These are phyloP conservation scores for Mycena crocata DNA, from an alignment of 768 basidiomycete species.

Conservation along the genomic window DNA sequence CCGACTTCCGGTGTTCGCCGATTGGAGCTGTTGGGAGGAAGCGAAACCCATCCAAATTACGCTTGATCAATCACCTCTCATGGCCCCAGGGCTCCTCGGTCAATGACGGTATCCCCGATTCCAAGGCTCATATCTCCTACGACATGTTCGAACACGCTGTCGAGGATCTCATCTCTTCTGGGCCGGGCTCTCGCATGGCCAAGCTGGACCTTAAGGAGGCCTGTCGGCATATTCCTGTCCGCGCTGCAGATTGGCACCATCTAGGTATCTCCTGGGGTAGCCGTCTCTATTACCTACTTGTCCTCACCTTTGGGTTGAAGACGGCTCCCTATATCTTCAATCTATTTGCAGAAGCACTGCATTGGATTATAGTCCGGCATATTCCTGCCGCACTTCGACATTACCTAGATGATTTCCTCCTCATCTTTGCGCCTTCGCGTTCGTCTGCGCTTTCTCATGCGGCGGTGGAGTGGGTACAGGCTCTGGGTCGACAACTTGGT, in stretches of 20 bases:
- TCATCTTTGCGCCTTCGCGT: neutral
- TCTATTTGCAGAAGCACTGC: constrained; percentile 45
- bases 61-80: constrained; percentile 33
- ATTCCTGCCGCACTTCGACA: neutral
- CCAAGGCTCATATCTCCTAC: constrained; percentile 42
- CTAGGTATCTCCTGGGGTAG: constrained; percentile 46
- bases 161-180: constrained; percentile 36
- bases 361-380: neutral
- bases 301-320: constrained; percentile 50
- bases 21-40: constrained; percentile 39
- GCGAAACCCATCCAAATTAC: constrained; percentile 34
- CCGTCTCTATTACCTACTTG: constrained; percentile 42
- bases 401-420: neutral
- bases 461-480: neutral
- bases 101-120: constrained; percentile 45
- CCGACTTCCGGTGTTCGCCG: constrained; percentile 38
- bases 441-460: neutral
- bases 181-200: constrained; percentile 42
- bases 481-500: neutral
- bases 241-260: constrained; percentile 43
- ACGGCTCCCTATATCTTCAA: no score
- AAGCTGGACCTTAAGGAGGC: constrained; percentile 42
- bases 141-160: constrained; percentile 41
- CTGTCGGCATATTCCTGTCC: constrained; percentile 50
- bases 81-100: constrained; percentile 41